Base-by-base conservation (phyloP, 2,329 filamentous ascomycete genomes). In the Tolypocladium ovalisporum region DNA sequence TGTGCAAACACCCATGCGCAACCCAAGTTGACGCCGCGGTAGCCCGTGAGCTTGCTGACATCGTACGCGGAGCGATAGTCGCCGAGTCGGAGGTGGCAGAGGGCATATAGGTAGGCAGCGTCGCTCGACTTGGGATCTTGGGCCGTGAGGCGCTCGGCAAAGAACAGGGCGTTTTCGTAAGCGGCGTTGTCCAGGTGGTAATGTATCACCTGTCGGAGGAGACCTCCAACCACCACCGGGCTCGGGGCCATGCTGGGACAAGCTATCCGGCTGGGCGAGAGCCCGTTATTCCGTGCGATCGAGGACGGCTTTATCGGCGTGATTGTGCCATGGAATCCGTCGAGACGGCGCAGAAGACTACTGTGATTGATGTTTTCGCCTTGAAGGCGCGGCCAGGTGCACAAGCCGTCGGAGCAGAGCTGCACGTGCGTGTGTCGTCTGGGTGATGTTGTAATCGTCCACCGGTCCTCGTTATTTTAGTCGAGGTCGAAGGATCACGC, bases 1-100 rank as follows among this genome's bases (percentile, higher is more conserved):
- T 96, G 91, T 55, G 93, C 93, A 76, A 92, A 96, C 52, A 97
- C 81, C 74, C 93, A 97, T 22, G 89, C 84, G 72, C 93, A 97
- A 35, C 92, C 92, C 32, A 96, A 69, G 72, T 97, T 89, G 36
- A 80, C 77, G 27, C 88, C 89, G 61, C 86, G 84, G 55, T 82
- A 82, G 40, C 85, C 89, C 56, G 84, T 78, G 52, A 83, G 79
- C 67, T 90, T 89, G 70, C 88, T 88, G 64, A 85, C 82, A 67
- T 97, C 92, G 71, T 89, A 93, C 13, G 94, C 92, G 15, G 91
- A 89, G 67, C 90, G 90, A 67, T 86, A 82, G 68, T 96, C 88
- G 36, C 90, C 89, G 52, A 90, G 82, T 54, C 89, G 88, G 55
- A 94, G 81, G 72, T 97, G 86, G 68, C 90, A 95, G 52, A 96